phyloP scores from a whole-genome alignment of 768 basidiomycete genomes.

The Holtermannia corniformis region DNA sequence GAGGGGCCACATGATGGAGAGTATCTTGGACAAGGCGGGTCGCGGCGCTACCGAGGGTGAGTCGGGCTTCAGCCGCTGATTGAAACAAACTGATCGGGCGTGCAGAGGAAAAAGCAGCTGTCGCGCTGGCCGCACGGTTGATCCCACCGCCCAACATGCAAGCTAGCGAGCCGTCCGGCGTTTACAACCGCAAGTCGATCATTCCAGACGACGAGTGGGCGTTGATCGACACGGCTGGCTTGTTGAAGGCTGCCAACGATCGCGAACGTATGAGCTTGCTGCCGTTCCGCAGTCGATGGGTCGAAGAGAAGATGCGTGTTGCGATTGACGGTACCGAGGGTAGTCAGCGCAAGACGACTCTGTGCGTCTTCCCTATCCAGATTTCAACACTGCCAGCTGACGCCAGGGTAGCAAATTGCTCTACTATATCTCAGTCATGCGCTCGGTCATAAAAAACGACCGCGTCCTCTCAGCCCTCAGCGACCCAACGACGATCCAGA shows the following conservation, averaged over 20 bases:
- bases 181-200: conserved; percentile 52
- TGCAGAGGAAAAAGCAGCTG: not conserved
- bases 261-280: conserved; percentile 52
- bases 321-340: conserved; percentile 13
- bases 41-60: conserved; percentile 61
- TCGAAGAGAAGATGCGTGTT: conserved; percentile 47
- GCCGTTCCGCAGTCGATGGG: conserved; percentile 58
- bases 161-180: conserved; percentile 61
- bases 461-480: conserved; percentile 12
- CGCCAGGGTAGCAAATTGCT: conserved; percentile 54
- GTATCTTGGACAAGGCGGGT: conserved; percentile 64
- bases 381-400: not conserved
- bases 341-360: conserved; percentile 41
- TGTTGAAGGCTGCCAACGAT: conserved; percentile 50
- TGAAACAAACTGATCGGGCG: not conserved
- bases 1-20: conserved; percentile 67
- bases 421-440: conserved; percentile 72
- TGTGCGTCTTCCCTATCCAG: conserved; percentile 46
- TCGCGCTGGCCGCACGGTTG: conserved; percentile 31
- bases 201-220: conserved; percentile 75
- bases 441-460: conserved; percentile 54
- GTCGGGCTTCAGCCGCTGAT: conserved; percentile 20
- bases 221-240: conserved; percentile 51
- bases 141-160: conserved; percentile 64
- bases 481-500: conserved; percentile 50